phyloP scores from a whole-genome alignment of 768 basidiomycete genomes.

The Naganishia vaughanmartiniae region DNA sequence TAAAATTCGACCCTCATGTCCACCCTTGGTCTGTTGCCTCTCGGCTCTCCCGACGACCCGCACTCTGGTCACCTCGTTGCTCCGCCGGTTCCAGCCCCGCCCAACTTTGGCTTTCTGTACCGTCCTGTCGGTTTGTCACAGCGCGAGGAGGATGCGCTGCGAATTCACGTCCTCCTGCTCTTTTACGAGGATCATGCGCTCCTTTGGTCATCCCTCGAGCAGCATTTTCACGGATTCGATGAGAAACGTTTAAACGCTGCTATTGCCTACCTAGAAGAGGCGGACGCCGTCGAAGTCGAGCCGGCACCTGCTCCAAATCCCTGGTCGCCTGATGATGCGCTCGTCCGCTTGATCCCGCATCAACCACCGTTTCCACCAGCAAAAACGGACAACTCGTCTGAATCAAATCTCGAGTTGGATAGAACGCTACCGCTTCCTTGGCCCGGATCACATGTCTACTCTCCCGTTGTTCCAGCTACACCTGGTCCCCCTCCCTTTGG shows the following conservation, averaged over 20 bases:
- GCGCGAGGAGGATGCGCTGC: constrained; percentile 25
- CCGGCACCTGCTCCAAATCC: constrained; percentile 30
- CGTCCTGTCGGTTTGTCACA: constrained; percentile 13
- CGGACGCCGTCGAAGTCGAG: constrained; percentile 29
- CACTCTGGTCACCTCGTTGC: background rate
- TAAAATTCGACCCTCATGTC: background rate
- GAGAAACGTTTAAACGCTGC: constrained; percentile 28
- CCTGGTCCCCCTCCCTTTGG: constrained; percentile 25
- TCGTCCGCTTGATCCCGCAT: constrained; percentile 20
- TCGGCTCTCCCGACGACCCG: constrained; percentile 10
- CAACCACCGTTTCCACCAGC: background rate
- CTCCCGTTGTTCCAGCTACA: constrained; percentile 22
- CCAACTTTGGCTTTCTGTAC: constrained; percentile 23
- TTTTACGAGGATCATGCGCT: constrained; percentile 35
- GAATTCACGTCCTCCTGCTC: constrained; percentile 31
- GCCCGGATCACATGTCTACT: constrained; percentile 32
- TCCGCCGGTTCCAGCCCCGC: background rate
- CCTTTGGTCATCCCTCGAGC: constrained; percentile 31
- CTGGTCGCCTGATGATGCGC: constrained; percentile 29
- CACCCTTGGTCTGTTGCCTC: constrained; percentile 5
- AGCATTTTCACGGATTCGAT: constrained; percentile 23
- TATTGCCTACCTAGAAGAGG: constrained; percentile 28
- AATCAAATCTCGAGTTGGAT: background rate
- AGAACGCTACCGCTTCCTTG: constrained; percentile 28
- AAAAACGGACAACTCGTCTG: background rate